phyloP scores from a whole-genome alignment of 768 basidiomycete genomes.

The Suillus subaureus region DNA sequence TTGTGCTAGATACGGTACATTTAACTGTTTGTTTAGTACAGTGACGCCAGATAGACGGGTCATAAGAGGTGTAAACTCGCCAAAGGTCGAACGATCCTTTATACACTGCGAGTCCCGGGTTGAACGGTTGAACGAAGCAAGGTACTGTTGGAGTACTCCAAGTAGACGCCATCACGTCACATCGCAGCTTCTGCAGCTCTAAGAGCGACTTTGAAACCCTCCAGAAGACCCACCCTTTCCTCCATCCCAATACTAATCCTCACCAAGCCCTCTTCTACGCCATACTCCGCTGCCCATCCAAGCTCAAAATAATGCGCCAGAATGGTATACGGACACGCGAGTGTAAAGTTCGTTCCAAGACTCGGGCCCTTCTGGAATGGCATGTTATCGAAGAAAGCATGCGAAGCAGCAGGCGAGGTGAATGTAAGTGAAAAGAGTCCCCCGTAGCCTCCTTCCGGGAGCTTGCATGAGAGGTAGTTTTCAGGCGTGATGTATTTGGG shows the following conservation, averaged over 20 bases:
- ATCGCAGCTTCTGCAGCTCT: conserved; percentile 62
- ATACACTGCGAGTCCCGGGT: conserved; percentile 1
- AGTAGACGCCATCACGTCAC: conserved; percentile 11
- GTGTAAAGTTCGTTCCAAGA: conserved; percentile 93
- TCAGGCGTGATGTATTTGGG: conserved; percentile 78
- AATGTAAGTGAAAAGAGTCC: conserved; percentile 90
- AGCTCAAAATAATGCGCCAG: conserved; percentile 89
- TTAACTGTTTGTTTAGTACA: background rate
- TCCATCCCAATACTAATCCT: conserved; percentile 94
- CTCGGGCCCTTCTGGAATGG: conserved; percentile 88
- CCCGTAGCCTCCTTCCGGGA: conserved; percentile 66
- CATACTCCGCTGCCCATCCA: conserved; percentile 88
- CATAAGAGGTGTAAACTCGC: background rate
- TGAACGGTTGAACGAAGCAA: conserved; percentile 6
- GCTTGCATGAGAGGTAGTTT: conserved; percentile 72
- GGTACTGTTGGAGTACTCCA: conserved; percentile 6
- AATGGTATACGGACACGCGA: conserved; percentile 92
- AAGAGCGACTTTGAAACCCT: conserved; percentile 65
- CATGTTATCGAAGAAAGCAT: conserved; percentile 84
- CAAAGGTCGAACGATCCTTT: background rate
- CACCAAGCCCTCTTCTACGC: conserved; percentile 83
- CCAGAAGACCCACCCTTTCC: conserved; percentile 55
- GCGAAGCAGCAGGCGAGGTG: conserved; percentile 62
- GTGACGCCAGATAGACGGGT: background rate
- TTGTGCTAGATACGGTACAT: background rate